Evolutionary conservation across 768 basidiomycete species (phyloP).

Genomic region (Daedaleopsis nitida): DNA sequence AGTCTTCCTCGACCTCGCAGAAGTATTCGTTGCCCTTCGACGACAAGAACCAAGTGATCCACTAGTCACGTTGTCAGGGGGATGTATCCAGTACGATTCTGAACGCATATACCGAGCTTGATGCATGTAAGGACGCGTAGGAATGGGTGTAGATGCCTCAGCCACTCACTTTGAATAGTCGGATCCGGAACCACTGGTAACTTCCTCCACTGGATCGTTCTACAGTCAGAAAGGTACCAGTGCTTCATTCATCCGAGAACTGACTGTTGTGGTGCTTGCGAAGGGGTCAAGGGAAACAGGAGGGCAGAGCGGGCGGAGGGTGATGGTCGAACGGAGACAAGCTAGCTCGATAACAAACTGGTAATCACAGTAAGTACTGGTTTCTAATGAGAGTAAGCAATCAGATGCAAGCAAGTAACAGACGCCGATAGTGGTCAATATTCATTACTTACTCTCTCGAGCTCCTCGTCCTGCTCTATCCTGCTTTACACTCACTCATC

Average conservation of each 20-base stretch:
- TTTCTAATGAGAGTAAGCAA: too few species aligned
- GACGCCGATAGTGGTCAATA: too few species aligned
- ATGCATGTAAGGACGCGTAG: conserved; percentile 21
- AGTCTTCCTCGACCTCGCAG: conserved; percentile 99
- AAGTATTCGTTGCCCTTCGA: conserved; percentile 99
- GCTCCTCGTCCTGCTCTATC: too few species aligned
- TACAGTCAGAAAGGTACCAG: neutral
- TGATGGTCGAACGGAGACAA: neutral
- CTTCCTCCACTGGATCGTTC: conserved; percentile 66
- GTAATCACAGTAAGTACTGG: too few species aligned
- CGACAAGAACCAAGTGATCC: conserved; percentile 97
- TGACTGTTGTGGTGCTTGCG: neutral
- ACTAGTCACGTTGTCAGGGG: conserved; percentile 46
- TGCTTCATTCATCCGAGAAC: neutral
- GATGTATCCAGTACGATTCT: neutral
- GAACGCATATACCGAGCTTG: conserved; percentile 22
- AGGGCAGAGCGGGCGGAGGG: neutral
- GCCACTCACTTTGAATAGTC: conserved; percentile 88
- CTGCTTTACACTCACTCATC: too few species aligned
- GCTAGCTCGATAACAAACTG: too few species aligned
- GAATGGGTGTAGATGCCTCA: conserved; percentile 10
- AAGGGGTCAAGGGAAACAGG: neutral
- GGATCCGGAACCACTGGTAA: conserved; percentile 91
- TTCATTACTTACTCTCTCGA: too few species aligned
- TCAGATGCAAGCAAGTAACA: too few species aligned